phyloP scores from a whole-genome alignment of 768 basidiomycete genomes.

The Pleurotus tuoliensis region DNA sequence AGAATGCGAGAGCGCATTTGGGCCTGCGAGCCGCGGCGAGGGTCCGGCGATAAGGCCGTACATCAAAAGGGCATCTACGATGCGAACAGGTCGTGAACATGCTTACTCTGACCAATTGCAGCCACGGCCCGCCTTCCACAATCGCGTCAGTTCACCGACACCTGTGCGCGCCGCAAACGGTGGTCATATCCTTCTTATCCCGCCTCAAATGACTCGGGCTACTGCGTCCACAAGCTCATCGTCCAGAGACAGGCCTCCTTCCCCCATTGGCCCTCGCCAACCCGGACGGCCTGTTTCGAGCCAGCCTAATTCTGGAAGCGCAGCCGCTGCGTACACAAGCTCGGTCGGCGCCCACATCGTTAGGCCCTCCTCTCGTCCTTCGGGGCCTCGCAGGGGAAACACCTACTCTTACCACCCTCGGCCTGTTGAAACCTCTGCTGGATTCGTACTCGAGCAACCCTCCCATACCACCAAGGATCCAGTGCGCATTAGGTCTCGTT shows the following conservation, averaged over 20 bases:
- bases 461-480: background rate
- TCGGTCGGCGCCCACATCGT: background rate
- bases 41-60: constrained; percentile 6
- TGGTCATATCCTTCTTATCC: background rate
- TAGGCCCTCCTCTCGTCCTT: background rate
- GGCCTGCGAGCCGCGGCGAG: background rate
- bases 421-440: background rate
- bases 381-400: constrained; percentile 2
- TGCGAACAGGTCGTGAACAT: constrained; percentile 11
- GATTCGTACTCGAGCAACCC: background rate
- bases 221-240: constrained; percentile 11
- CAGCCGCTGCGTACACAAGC: background rate
- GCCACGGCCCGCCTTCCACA: background rate
- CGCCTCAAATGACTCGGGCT: background rate
- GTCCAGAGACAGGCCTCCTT: constrained; percentile 37
- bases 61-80: background rate
- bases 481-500: background rate
- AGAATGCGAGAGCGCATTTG: constrained; percentile 4
- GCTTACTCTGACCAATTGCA: constrained; percentile 20
- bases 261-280: constrained; percentile 50
- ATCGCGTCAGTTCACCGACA: constrained; percentile 7
- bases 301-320: background rate
- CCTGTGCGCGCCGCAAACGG: constrained; percentile 1
- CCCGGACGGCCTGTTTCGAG: constrained; percentile 19
- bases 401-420: constrained; percentile 3